Conservation (phyloP, 176 grass and related monocot genomes). For the Saccharum spontaneum region DNA sequence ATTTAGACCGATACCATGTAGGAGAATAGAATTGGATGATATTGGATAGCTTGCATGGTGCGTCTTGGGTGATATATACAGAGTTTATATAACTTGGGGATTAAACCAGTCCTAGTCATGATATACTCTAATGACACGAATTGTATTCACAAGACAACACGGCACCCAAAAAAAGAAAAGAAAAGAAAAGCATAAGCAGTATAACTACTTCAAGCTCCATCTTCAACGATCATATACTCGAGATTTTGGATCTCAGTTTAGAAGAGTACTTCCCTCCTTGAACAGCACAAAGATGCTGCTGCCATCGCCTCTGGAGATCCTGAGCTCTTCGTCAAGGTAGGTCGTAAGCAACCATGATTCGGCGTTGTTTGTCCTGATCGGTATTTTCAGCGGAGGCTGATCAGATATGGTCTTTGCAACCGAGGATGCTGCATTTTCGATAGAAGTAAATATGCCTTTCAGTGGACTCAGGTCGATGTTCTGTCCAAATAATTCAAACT, state of each 20-base stretch:
- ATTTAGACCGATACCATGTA: too few species aligned
- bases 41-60: too few species aligned
- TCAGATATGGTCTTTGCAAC: constrained; percentile 84
- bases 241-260: constrained; percentile 19
- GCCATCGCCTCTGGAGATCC: constrained; percentile 74
- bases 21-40: too few species aligned
- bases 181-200: background rate
- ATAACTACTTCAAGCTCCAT: background rate
- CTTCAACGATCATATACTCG: background rate
- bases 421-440: constrained; percentile 74
- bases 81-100: too few species aligned
- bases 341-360: constrained; percentile 92
- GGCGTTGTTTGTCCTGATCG: constrained; percentile 56
- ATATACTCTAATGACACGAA: too few species aligned
- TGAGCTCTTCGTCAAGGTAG: constrained; percentile 82
- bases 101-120: too few species aligned
- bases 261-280: constrained; percentile 67
- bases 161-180: too few species aligned
- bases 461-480: constrained; percentile 78
- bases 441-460: constrained; percentile 72
- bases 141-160: too few species aligned
- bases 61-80: too few species aligned
- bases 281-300: constrained; percentile 78
- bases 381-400: constrained; percentile 78
- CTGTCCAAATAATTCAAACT: constrained; percentile 80